Base-by-base conservation (phyloP, 2,329 filamentous ascomycete genomes). In the Talaromyces sp. region DNA sequence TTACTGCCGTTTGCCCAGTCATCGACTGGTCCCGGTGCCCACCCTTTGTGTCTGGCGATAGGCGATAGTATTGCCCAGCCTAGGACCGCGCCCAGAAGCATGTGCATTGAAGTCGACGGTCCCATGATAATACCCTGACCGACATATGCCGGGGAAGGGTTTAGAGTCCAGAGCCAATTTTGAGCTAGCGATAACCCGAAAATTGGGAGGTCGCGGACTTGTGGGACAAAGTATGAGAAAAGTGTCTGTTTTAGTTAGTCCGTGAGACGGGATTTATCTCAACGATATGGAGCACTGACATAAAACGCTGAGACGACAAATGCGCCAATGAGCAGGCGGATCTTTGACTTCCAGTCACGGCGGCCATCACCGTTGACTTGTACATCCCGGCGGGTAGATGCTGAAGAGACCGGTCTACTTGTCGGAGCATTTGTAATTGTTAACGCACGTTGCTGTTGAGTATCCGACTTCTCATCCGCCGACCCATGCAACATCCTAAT, bases 111-210 rank as follows among this genome's bases (percentile, higher is more conserved):
- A 0, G 95, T 99, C 45, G 92, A 90, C 3, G 94, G 91, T 0
- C 95, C 95, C 95, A 99, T 99, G 73, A 99, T 98, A 68, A 99
- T 96, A 11, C 95, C 95, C 79, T 99, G 95, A 0, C 95, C 95
- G 31, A 98, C 88, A 75, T 99, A 99, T 2, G 95, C 95, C n/a
- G 96, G 89, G 54, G 93, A 97, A 0, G 95, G 95, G 70, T 99
- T 99, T 7, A 99, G 82, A 0, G 92, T 95, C 95, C 95, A 99
- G 0, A 97, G 85, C 94, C 94, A 99, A 1, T 87, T 87, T 1
- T 86, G 80, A 0, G 93, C 93, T 7, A 96, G 85, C 1, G 85
- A 79, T 0, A 85, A 79, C 0, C 95, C 95, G 70, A 98, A 91
- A 31, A 99, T 82, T 0, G 95, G 95, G n/a, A 99, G 82, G 69